Evolutionary conservation across 2,329 filamentous ascomycete species (phyloP).

Genomic region (Lasiodiplodia gonubiensis): DNA sequence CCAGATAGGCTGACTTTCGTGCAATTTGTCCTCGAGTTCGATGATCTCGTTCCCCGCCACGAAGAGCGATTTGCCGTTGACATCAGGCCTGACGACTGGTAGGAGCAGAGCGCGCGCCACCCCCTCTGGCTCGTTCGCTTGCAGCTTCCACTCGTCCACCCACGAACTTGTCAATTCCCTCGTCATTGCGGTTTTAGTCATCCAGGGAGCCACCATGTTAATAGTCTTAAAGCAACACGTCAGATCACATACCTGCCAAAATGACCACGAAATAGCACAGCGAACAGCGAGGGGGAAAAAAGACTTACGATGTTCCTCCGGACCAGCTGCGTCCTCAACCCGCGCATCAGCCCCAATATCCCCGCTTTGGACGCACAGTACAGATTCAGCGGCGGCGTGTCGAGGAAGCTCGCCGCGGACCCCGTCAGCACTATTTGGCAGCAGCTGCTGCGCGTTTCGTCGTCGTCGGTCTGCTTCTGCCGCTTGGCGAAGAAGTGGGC

Average conservation of each 20-base stretch:
- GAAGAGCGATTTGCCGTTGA: slow-evolving; percentile 35
- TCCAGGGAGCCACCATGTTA: slow-evolving; percentile 39
- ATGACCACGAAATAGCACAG: background rate
- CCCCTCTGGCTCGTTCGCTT: slow-evolving; percentile 35
- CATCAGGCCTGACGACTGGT: slow-evolving; percentile 33
- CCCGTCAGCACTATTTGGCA: slow-evolving; percentile 35
- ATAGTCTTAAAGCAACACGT: slow-evolving; percentile 9
- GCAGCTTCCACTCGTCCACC: slow-evolving; percentile 25
- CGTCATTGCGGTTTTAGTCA: slow-evolving; percentile 32
- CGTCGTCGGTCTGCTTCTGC: no score
- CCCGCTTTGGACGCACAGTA: slow-evolving; percentile 38
- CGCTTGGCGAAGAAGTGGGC: slow-evolving; percentile 36
- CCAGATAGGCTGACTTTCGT: slow-evolving; percentile 35
- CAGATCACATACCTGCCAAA: background rate
- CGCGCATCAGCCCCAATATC: slow-evolving; percentile 36
- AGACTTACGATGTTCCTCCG: slow-evolving; percentile 29
- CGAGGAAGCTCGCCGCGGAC: slow-evolving; percentile 36
- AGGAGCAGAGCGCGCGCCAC: slow-evolving; percentile 36
- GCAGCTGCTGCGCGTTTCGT: slow-evolving; percentile 30
- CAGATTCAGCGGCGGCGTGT: slow-evolving; percentile 33
- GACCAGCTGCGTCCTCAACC: slow-evolving; percentile 32
- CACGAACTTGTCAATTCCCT: background rate
- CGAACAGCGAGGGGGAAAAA: background rate
- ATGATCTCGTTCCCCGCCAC: slow-evolving; percentile 35
- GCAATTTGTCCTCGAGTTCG: slow-evolving; percentile 37